These are phyloP conservation scores for Amylostereum areolatum DNA, from an alignment of 1,284 basidiomycete genomes.

Conservation along the genomic window DNA sequence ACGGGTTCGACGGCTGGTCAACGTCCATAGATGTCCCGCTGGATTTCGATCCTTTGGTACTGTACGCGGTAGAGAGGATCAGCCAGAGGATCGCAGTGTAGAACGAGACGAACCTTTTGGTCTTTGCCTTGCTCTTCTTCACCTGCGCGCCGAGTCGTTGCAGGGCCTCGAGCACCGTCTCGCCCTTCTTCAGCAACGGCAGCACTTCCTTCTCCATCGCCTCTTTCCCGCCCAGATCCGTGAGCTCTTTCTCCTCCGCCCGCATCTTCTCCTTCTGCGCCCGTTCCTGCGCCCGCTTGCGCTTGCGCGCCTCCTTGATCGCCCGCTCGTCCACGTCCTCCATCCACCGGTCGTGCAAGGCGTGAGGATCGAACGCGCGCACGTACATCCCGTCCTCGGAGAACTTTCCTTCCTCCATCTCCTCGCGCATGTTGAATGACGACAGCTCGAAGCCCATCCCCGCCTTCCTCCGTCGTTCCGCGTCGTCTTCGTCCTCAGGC, in stretches of 20 bases:
- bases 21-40: constrained; percentile 33
- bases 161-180: constrained; percentile 86
- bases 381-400: constrained; percentile 90
- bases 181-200: constrained; percentile 76
- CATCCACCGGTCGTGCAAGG: constrained; percentile 94
- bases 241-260: constrained; percentile 68
- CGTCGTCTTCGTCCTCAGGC: constrained; percentile 77
- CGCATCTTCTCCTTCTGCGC: constrained; percentile 62
- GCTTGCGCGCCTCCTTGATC: constrained; percentile 77
- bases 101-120: constrained; percentile 28
- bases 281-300: constrained; percentile 64
- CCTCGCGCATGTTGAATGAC: constrained; percentile 98
- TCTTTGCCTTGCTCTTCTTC: constrained; percentile 50
- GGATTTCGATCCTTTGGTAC: too few relatives aligned
- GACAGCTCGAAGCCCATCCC: constrained; percentile 94
- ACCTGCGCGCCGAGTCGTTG: constrained; percentile 76
- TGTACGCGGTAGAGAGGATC: too few relatives aligned
- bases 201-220: constrained; percentile 68
- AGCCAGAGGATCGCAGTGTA: not conserved
- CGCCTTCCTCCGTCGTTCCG: constrained; percentile 63
- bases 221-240: constrained; percentile 60
- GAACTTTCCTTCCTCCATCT: constrained; percentile 97
- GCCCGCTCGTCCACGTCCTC: constrained; percentile 81
- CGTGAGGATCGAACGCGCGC: constrained; percentile 84
- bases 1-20: constrained; percentile 34